Evolutionary conservation across 176 grass and related monocot genomes (phyloP).

Genomic region (Metroxylon sagu): DNA sequence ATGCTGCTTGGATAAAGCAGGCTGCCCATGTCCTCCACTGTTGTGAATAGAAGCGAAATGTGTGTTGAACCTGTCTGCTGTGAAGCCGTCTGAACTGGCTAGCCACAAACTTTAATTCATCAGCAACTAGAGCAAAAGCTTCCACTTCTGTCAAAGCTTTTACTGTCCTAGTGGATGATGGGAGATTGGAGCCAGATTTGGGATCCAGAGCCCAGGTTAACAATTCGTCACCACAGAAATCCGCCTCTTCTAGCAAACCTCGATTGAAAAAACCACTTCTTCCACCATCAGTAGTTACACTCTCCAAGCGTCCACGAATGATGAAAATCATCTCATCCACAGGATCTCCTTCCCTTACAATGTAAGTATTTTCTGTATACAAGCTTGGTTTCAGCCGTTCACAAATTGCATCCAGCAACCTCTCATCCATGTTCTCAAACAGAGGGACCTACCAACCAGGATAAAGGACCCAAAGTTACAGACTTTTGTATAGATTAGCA

Average conservation of each 20-base stretch:
- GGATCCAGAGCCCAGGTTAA: slow-evolving; percentile 69
- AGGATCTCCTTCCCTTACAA: slow-evolving; percentile 53
- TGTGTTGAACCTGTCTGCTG: slow-evolving; percentile 70
- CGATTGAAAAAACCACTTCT: slow-evolving; percentile 58
- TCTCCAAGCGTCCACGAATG: slow-evolving; percentile 51
- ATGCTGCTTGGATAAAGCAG: slow-evolving; percentile 55
- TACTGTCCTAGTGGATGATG: slow-evolving; percentile 57
- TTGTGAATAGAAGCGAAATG: slow-evolving; percentile 71
- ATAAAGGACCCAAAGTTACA: neutral
- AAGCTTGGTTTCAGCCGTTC: slow-evolving; percentile 55
- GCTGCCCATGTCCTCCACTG: slow-evolving; percentile 69
- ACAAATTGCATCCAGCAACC: slow-evolving; percentile 70
- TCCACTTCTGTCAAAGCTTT: slow-evolving; percentile 59
- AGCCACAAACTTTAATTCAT: slow-evolving; percentile 68
- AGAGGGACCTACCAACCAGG: slow-evolving; percentile 32
- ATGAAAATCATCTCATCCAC: slow-evolving; percentile 76
- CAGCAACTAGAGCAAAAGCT: slow-evolving; percentile 47
- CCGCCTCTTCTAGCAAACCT: slow-evolving; percentile 32
- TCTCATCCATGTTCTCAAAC: slow-evolving; percentile 76
- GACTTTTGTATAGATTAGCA: too few relatives aligned
- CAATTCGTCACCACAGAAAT: slow-evolving; percentile 74
- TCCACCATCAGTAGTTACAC: slow-evolving; percentile 59
- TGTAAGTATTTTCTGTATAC: slow-evolving; percentile 50
- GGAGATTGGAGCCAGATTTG: slow-evolving; percentile 42
- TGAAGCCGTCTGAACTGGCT: slow-evolving; percentile 58